Base-by-base conservation (phyloP, 257 asterid genomes). In the Ehretia macrophylla region DNA sequence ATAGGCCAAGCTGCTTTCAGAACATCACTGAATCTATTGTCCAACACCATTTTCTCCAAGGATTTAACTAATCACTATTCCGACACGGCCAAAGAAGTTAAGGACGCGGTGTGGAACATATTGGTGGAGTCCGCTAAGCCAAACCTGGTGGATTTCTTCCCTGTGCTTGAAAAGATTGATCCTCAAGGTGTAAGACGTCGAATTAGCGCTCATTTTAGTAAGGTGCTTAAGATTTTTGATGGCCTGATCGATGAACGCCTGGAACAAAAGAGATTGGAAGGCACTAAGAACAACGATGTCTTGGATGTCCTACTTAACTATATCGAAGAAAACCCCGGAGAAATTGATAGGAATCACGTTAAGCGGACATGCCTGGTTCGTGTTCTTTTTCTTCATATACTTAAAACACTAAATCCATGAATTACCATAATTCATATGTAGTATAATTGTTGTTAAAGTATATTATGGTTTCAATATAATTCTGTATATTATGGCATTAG, bases 361-460 rank as follows among this genome's bases (percentile, higher is more conserved):
- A 82, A 85, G 59, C 85, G 81, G 55, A 1, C 85, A 82, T 83
- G 83, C 77, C 32, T 85, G 95, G 95, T 84, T 38, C 12, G 69
- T 58, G 2, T 37, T 21, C n/a, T 45, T 35, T 53, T 12, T 21
- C 16, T 47, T 5, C 21, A 10, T n/a, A 8, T 44, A 14, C 19
- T 4, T 56, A 27, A n/a, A 27, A 27, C 6, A 6, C 6, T 27
- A 27, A 27, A 27, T 6, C 35, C 6, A 27, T 27, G 35, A 27
- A 27, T 27, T 6, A 27, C 6, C 3, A 27, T 27, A 27, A 27
- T 27, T n/a, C n/a, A n/a, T n/a, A n/a, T n/a, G n/a, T n/a, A n/a
- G n/a, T n/a, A n/a, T n/a, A n/a, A n/a, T n/a, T n/a, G n/a, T n/a
- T n/a, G n/a, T n/a, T n/a, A n/a, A n/a, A n/a, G n/a, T n/a, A n/a